phyloP scores from a whole-genome alignment of 176 grass and related monocot genomes.

The sorghum (Sorghum bicolor) region Sorghum_bicolor_NCBIv3 NC_012870.2:62156501-62157000 shows the following conservation, averaged over 20 bases:
- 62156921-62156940: constrained; percentile 84
- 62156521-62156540: constrained; percentile 68
- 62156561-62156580: constrained; percentile 55
- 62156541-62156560: constrained; percentile 65
- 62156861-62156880: constrained; percentile 79
- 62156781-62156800: constrained; percentile 74
- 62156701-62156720: constrained; percentile 95
- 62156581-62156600: constrained; percentile 44
- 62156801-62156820: constrained; percentile 76
- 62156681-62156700: constrained; percentile 62
- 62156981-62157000: constrained; percentile 68
- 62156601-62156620: constrained; percentile 88
- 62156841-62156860: constrained; percentile 59
- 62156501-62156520: constrained; percentile 81
- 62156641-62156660: constrained; percentile 53
- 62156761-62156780: constrained; percentile 46
- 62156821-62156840: constrained; percentile 72
- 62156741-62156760: constrained; percentile 54
- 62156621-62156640: constrained; percentile 75
- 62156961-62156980: constrained; percentile 53
- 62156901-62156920: constrained; percentile 82
- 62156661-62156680: constrained; percentile 72
- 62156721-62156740: constrained; percentile 82
- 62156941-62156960: constrained; percentile 74
- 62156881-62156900: constrained; percentile 74